Base-by-base conservation (phyloP, 768 basidiomycete species). In the Tulasnella sp. region DNA sequence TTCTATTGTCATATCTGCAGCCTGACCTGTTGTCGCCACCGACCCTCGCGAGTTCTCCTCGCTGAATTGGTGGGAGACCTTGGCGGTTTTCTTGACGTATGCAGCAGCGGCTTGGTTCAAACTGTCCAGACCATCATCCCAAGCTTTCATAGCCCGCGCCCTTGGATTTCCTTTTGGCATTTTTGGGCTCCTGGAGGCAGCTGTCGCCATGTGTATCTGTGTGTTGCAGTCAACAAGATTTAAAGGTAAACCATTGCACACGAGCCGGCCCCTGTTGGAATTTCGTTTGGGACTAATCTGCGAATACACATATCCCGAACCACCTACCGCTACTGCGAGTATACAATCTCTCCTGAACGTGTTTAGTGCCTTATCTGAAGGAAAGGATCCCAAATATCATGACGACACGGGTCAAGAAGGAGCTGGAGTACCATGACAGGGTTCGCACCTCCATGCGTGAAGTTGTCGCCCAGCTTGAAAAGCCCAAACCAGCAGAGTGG, bases 391-490 rank as follows among this genome's bases (percentile, higher is more conserved):
- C 34, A 15, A 15, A 15, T 7, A 38, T 15, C 15, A 38, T 38
- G 34, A 7, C 34, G 34, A 38, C 5, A 38, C 34, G 15, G 52
- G 52, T 30, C 32, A 32, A 23, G 29, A 53, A 53, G 32, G 52
- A 53, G 21, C 32, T 24, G 5, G 52, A 53, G 32, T 53, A 53
- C 19, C 52, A 41, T 21, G 52, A 53, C 7, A 53, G 42, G 32
- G 52, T 53, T 24, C 52, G 52, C 29, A 41, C 52, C 19, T 38
- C 32, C 29, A 32, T 53, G 13, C 23, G n/a, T n/a, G 52, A 53
- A 30, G 52, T 53, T 8, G 32, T 53, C n/a, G 52, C 21, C 19
- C 52, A 38, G 15, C 32, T 53, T 10, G 7, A 21, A 41, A 53
- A 41, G 32, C 24, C 32, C 23, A 53, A 42, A 53, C 32, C 42